A percentile compares a stretch with the other conserved stretches of the same genome.
Conservation (phyloP, 371 early-diverging fungal species). For the Saksenaea vasiformis region DNA sequence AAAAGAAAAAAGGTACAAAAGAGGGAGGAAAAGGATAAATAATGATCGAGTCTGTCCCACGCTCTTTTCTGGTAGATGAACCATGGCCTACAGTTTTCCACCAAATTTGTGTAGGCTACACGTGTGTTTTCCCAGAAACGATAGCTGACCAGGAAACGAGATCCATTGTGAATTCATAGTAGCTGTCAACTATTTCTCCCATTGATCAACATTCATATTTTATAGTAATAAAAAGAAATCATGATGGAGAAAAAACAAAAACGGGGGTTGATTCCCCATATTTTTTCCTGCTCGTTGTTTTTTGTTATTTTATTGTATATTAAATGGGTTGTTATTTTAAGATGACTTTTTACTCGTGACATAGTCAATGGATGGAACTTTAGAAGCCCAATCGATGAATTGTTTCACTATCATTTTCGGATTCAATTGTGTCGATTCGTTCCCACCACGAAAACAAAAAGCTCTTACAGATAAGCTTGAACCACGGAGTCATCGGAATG, state of each 20-base stretch:
- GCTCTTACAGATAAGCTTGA: constrained; percentile 75
- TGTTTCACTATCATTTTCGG: constrained; percentile 25
- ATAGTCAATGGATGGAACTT: background rate
- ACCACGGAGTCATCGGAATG: constrained; percentile 84
- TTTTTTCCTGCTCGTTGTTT: too few relatives aligned
- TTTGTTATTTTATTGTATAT: too few relatives aligned
- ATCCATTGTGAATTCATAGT: constrained; percentile 1
- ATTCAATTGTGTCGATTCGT: constrained; percentile 61
- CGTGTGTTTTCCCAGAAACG: constrained; percentile 2
- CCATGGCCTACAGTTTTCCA: background rate
- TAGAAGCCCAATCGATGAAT: constrained; percentile 59
- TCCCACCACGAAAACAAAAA: constrained; percentile 90
- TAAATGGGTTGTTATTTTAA: too few relatives aligned
- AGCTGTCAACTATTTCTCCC: background rate
- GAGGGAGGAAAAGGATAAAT: background rate
- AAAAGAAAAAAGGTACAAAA: constrained; percentile 5
- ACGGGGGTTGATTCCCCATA: background rate
- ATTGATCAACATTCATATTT: background rate
- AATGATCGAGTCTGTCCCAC: constrained; percentile 2
- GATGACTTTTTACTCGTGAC: constrained; percentile 5
- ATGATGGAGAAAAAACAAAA: background rate
- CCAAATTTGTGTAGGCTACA: background rate
- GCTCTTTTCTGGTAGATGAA: constrained; percentile 5
- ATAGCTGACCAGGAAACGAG: background rate
- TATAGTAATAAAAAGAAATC: background rate